Base-by-base conservation (phyloP, 2,329 filamentous ascomycete genomes). In the Colletotrichum gigasporum region DNA sequence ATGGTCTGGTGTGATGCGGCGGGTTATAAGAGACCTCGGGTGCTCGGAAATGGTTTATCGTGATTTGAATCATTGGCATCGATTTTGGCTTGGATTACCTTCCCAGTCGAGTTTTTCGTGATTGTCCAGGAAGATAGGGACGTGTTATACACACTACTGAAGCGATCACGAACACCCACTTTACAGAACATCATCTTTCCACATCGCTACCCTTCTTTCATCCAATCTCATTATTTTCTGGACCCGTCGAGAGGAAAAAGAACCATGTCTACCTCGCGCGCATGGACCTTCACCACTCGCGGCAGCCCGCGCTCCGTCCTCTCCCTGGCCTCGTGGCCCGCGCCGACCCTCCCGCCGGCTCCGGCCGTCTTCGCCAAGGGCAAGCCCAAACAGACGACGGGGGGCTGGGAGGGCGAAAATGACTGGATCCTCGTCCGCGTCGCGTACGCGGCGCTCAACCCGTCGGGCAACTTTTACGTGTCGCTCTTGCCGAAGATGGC, bases 401-500 rank as follows among this genome's bases (percentile, higher is more conserved):
- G n/a, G n/a, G n/a, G n/a, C n/a, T n/a, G n/a, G n/a, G n/a, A n/a
- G n/a, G n/a, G n/a, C n/a, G n/a, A n/a, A n/a, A 30, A 10, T 18
- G 73, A 77, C 69, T 78, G 76, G 76, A 63, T 83, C 28, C 67
- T 81, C 28, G 69, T 83, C 59, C 76, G 74, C 51, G 70, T 79
- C n/a, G 74, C 77, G 56, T 78, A 80, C 57, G 79, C 76, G 4
- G 79, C 78, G 12, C 79, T 84, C 60, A 83, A 83, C 64, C 79
- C 79, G 4, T 80, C 80, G 30, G 77, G 79, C 56, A 75, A 76
- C 34, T 75, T 80, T 45, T 74, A 79, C 16, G 77, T 81, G 73
- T 72, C 74, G n/a, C 71, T 82, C 4, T 66, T 81, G 34, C 80
- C 80, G 55, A 73, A 68, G 57, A 74, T 76, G 47, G 73, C 74